phyloP scores from a whole-genome alignment of 2,329 filamentous ascomycete species.

The Cordyceps farinosa region DNA sequence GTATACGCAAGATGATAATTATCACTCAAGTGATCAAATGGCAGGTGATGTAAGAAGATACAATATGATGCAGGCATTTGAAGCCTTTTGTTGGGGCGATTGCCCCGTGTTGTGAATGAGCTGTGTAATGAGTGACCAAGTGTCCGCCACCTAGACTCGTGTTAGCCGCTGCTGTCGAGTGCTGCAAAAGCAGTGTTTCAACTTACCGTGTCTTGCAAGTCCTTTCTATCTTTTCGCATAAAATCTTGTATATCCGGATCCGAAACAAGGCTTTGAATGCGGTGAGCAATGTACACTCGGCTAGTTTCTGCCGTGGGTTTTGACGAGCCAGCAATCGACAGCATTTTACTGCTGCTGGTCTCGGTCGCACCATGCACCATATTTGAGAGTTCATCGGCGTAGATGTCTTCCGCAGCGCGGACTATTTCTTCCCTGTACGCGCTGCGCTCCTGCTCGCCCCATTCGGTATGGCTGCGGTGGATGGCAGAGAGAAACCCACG shows the following conservation, averaged over 20 bases:
- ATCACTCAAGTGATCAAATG: background rate
- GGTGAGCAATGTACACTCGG: constrained; percentile 12
- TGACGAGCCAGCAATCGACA: constrained; percentile 2
- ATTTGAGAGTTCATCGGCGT: constrained; percentile 7
- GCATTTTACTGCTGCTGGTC: background rate
- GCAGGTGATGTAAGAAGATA: constrained; percentile 10
- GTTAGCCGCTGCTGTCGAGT: background rate
- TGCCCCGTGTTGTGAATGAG: constrained; percentile 12
- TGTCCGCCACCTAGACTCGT: background rate
- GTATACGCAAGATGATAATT: background rate
- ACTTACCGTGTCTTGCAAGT: constrained; percentile 13
- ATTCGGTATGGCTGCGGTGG: constrained; percentile 11
- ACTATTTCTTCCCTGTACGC: constrained; percentile 18
- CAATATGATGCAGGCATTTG: constrained; percentile 10
- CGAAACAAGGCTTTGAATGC: background rate
- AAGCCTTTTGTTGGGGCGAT: constrained; percentile 12
- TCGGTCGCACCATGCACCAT: constrained; percentile 1
- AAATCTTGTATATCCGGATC: constrained; percentile 12
- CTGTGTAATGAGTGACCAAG: constrained; percentile 12
- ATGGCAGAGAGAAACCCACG: constrained; percentile 12
- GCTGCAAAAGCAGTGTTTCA: too few species aligned
- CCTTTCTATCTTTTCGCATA: constrained; percentile 11
- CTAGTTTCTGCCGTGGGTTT: constrained; percentile 10
- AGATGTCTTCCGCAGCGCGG: constrained; percentile 15
- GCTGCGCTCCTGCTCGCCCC: constrained; percentile 15